Evolutionary conservation across 495 filamentous ascomycete genomes (phyloP), one percentile per base, ranked within the genome.

Genomic region (Penicillium tannophilum): DNA sequence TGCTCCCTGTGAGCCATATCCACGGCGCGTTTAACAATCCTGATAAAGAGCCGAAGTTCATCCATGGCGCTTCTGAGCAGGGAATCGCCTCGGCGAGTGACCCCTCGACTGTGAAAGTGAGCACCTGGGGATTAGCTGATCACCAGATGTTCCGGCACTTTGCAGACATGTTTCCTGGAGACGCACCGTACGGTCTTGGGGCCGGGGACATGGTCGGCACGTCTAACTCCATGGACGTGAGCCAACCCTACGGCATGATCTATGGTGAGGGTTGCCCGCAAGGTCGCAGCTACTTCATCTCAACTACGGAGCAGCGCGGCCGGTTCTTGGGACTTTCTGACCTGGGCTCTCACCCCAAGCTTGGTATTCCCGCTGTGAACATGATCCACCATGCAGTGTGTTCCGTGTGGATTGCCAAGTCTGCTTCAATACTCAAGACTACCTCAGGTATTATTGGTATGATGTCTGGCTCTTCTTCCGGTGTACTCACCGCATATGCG

Each of bases 371-470:
- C 10, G 83, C 84, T 35, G 75, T 93, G 52, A 83, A 87, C 10
- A 76, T 69, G 50, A 74, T 78, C 35, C 73, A 70, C 1, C 86
- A 91, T 36, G 82, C 86, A 7, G 76, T 92, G 43, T 90, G 87
- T 64, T 82, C 85, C 19, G 86, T 96, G 6, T 98, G 95, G 95
- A 92, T 98, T 65, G 90, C 93, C 2, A 98, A 98, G 66, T 88
- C 89, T 1, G 67, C 83, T 3, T 76, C 81, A 31, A 78, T 97
- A 24, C 85, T 88, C 16, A 82, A 84, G 45, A 78, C 85, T 57
- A 92, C 92, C 0, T 82, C 91, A 45, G 91, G 91, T 2, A 77
- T 93, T 60, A 66, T 94, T 43, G 94, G 90, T 0, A 88, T 97
- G 61, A 67, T 98, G 64, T 82, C 86, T 55, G 94, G 94, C 4